phyloP scores from a whole-genome alignment of 495 filamentous ascomycete genomes.

The Aspergillus biplanus region DNA sequence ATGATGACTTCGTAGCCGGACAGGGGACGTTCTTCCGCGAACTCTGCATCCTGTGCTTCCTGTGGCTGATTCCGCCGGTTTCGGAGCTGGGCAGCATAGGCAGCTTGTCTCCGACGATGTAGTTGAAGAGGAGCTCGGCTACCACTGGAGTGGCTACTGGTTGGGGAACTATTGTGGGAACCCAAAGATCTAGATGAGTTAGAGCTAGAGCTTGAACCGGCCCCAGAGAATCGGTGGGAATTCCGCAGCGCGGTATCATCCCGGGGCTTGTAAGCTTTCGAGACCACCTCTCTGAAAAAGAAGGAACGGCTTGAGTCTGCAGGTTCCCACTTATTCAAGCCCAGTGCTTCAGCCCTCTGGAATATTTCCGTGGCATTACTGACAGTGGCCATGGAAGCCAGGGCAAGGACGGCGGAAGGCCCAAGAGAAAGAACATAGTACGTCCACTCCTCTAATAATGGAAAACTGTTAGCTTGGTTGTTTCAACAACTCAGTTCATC shows the following conservation, averaged over 20 bases:
- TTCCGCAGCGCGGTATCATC: slow-evolving; percentile 31
- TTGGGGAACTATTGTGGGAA: slow-evolving; percentile 11
- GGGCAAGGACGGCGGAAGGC: slow-evolving; percentile 56
- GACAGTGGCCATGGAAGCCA: slow-evolving; percentile 52
- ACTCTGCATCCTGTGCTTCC: slow-evolving; percentile 36
- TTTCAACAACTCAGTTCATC: neutral
- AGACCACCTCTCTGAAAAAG: slow-evolving; percentile 67
- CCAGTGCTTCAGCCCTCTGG: slow-evolving; percentile 53
- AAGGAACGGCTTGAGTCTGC: slow-evolving; percentile 55
- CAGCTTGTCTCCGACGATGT: slow-evolving; percentile 42
- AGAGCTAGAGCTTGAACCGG: slow-evolving; percentile 20
- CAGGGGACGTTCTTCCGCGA: slow-evolving; percentile 50
- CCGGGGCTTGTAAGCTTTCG: slow-evolving; percentile 59
- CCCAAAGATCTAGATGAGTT: slow-evolving; percentile 17
- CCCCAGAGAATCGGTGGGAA: slow-evolving; percentile 3
- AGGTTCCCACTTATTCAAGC: slow-evolving; percentile 60
- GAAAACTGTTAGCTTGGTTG: slow-evolving; percentile 36
- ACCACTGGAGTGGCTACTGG: slow-evolving; percentile 5
- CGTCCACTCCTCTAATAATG: slow-evolving; percentile 64
- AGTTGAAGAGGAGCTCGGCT: slow-evolving; percentile 16
- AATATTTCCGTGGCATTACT: slow-evolving; percentile 53
- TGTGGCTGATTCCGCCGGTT: slow-evolving; percentile 34
- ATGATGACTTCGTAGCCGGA: slow-evolving; percentile 47
- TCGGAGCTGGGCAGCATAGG: slow-evolving; percentile 46
- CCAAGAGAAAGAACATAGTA: slow-evolving; percentile 63